These are phyloP conservation scores for Flagelloscypha sp. DNA, from an alignment of 768 basidiomycete genomes.

Conservation along the genomic window DNA sequence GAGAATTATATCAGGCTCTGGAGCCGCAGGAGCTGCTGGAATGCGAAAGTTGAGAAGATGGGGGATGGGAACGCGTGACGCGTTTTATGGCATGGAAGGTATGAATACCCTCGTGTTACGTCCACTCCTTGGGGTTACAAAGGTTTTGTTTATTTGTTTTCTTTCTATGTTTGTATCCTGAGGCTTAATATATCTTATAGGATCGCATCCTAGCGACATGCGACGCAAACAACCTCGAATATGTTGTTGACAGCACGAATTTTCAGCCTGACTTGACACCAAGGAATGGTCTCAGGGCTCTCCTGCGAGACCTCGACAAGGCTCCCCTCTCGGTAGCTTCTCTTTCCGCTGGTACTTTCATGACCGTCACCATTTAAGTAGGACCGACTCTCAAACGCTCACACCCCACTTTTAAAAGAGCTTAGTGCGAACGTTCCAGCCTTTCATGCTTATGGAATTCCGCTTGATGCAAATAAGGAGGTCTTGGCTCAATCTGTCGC, in stretches of 20 bases:
- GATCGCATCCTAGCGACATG: conserved; percentile 78
- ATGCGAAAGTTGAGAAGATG: conserved; percentile 63
- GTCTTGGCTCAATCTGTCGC: too few relatives aligned
- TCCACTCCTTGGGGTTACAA: conserved; percentile 58
- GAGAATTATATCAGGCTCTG: conserved; percentile 53
- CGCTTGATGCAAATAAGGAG: conserved; percentile 27
- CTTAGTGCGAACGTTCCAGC: too few relatives aligned
- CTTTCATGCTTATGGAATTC: too few relatives aligned
- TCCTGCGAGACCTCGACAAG: conserved; percentile 40
- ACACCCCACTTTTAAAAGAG: too few relatives aligned
- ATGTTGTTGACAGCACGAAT: conserved; percentile 63
- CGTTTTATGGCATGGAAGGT: conserved; percentile 30
- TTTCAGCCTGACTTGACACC: conserved; percentile 64
- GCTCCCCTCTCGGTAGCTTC: conserved; percentile 29
- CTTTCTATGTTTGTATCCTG: not conserved
- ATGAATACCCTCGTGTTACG: conserved; percentile 65
- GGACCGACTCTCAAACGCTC: too few relatives aligned
- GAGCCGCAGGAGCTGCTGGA: conserved; percentile 49
- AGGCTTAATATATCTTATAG: conserved; percentile 27
- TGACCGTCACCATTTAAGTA: too few relatives aligned
- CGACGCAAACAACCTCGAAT: conserved; percentile 48
- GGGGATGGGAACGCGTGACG: conserved; percentile 58
- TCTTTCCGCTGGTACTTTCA: too few relatives aligned
- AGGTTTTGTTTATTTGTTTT: conserved; percentile 35
- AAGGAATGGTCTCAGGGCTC: conserved; percentile 50